Conservation (phyloP, 2,329 filamentous ascomycete species). For the Apiospora arundinis region DNA sequence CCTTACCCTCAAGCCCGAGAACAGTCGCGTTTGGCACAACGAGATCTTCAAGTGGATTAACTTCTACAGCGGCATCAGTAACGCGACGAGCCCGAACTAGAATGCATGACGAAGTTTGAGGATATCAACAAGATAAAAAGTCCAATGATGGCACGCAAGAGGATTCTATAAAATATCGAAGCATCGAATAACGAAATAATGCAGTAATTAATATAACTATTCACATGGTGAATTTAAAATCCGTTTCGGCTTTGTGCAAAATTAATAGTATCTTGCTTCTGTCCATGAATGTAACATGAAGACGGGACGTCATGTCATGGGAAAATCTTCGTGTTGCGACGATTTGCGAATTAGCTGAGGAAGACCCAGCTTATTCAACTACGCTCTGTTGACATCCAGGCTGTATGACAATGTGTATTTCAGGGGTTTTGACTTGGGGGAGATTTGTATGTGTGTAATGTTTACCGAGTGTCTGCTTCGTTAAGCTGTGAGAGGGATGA, state of each 20-base stretch:
- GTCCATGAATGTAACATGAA: too few species aligned
- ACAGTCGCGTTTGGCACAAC: slow-evolving; percentile 71
- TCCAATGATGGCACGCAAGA: neutral
- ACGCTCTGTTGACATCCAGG: too few species aligned
- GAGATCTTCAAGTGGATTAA: slow-evolving; percentile 74
- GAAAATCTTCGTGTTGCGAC: too few species aligned
- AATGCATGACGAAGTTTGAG: neutral
- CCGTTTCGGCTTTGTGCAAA: too few species aligned
- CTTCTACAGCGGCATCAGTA: slow-evolving; percentile 49
- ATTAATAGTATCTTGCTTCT: too few species aligned
- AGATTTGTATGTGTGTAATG: too few species aligned
- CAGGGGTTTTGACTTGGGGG: too few species aligned
- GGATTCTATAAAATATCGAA: neutral
- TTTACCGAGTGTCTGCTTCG: neutral
- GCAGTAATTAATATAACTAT: neutral
- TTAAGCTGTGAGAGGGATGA: neutral
- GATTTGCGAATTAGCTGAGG: too few species aligned
- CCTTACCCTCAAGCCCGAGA: slow-evolving; percentile 74
- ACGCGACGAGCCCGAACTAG: slow-evolving; percentile 38
- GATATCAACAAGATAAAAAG: too few species aligned
- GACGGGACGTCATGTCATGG: too few species aligned
- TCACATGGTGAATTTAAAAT: neutral
- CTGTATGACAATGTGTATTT: too few species aligned
- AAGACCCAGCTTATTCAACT: too few species aligned
- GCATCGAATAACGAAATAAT: neutral